Evolutionary conservation across 1,139 yeast genomes (phyloP).

Genomic region (Geotrichum klebahnii): DNA sequence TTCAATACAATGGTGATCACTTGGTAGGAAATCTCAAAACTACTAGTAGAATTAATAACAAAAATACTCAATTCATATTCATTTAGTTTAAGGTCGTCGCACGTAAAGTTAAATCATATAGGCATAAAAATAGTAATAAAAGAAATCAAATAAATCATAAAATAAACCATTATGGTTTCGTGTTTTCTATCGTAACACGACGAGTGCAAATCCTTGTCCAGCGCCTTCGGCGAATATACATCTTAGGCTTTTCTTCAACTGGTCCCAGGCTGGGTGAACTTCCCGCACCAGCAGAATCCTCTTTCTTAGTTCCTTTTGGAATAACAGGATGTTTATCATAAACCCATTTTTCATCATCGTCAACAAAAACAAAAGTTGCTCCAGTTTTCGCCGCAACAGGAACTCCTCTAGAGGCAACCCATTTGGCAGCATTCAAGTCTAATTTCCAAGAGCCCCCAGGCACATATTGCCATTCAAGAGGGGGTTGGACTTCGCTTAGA

Average conservation of each 20-base stretch:
- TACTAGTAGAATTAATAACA: too few species aligned
- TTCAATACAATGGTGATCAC: too few species aligned
- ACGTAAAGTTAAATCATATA: too few species aligned
- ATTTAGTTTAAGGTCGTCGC: too few species aligned
- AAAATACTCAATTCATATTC: too few species aligned
- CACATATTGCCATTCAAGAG: constrained; percentile 31
- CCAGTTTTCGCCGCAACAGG: constrained; percentile 17
- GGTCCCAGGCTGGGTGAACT: background rate
- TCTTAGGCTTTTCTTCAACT: constrained; percentile 2
- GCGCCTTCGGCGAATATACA: constrained; percentile 29
- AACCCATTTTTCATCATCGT: constrained; percentile 35
- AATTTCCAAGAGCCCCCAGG: constrained; percentile 29
- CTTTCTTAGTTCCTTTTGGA: background rate
- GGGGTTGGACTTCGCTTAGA: constrained; percentile 30
- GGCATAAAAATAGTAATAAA: too few species aligned
- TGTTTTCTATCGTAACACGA: too few species aligned
- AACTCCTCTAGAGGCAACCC: constrained; percentile 28
- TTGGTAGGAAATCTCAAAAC: too few species aligned
- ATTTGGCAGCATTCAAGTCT: constrained; percentile 30
- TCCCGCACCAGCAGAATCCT: background rate
- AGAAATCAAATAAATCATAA: too few species aligned
- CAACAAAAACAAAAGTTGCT: constrained; percentile 4
- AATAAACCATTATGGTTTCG: too few species aligned
- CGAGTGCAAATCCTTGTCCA: constrained; percentile 31
- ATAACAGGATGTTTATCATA: constrained; percentile 27